phyloP scores from a whole-genome alignment of 306 rosid species.

The Prunus fruticosa region DNA sequence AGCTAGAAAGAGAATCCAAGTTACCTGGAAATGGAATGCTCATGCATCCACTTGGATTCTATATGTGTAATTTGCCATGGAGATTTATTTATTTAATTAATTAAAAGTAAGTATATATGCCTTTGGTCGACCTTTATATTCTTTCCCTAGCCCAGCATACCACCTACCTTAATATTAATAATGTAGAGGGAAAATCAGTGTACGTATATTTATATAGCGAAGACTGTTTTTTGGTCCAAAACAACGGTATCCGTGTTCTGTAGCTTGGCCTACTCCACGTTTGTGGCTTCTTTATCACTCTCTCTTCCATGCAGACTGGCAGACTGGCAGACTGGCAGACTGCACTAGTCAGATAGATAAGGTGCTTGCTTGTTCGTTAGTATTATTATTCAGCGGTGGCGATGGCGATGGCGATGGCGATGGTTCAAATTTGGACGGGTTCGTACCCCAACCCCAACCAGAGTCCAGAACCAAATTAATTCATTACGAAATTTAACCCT shows the following conservation, averaged over 20 bases:
- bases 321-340: no score
- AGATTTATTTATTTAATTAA: no score
- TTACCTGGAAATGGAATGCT: background rate
- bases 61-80: no score
- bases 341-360: no score
- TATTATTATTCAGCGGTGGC: background rate
- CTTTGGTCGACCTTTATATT: background rate
- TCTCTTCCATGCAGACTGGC: background rate
- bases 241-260: constrained; percentile 3
- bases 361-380: no score
- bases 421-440: background rate
- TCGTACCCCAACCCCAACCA: background rate
- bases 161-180: no score
- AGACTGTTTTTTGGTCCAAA: background rate
- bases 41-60: background rate
- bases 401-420: background rate
- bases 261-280: constrained; percentile 38
- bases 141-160: background rate
- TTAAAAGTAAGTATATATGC: no score
- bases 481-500: no score
- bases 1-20: background rate
- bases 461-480: background rate
- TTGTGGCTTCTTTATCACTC: background rate
- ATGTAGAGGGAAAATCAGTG: no score
- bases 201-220: no score